A percentile compares a stretch with the other conserved stretches of the same genome.
phyloP scores from a whole-genome alignment of 176 grass and related monocot species.

The Stipa capillata region DNA sequence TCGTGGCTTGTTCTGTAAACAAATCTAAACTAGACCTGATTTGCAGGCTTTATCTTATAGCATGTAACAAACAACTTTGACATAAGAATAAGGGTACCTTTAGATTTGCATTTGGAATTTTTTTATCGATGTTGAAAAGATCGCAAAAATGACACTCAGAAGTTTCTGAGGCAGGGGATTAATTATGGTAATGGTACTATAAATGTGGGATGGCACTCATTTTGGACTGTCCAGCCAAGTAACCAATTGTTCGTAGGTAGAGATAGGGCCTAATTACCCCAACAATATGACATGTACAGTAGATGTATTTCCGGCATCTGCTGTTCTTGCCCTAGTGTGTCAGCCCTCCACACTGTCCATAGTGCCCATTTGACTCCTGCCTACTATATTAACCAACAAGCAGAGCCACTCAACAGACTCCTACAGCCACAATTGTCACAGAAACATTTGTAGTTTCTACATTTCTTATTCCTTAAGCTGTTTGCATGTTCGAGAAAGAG shows the following conservation, averaged over 20 bases:
- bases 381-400: background rate
- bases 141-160: background rate
- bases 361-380: background rate
- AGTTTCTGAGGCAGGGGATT: background rate
- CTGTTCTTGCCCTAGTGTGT: background rate
- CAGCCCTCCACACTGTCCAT: background rate
- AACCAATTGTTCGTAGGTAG: background rate
- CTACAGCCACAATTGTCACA: background rate
- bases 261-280: background rate
- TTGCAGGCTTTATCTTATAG: background rate
- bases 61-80: background rate
- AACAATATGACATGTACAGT: background rate
- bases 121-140: background rate
- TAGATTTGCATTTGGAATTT: background rate
- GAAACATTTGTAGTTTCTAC: background rate
- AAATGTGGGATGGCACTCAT: background rate
- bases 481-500: background rate
- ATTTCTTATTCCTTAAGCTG: background rate
- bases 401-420: background rate
- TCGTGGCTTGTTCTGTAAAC: background rate
- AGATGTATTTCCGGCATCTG: background rate
- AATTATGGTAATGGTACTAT: background rate
- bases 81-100: background rate
- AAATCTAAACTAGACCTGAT: background rate
- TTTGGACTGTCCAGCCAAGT: background rate